phyloP scores from a whole-genome alignment of 164 flowering plant genomes.

The Berberis thunbergii region DNA sequence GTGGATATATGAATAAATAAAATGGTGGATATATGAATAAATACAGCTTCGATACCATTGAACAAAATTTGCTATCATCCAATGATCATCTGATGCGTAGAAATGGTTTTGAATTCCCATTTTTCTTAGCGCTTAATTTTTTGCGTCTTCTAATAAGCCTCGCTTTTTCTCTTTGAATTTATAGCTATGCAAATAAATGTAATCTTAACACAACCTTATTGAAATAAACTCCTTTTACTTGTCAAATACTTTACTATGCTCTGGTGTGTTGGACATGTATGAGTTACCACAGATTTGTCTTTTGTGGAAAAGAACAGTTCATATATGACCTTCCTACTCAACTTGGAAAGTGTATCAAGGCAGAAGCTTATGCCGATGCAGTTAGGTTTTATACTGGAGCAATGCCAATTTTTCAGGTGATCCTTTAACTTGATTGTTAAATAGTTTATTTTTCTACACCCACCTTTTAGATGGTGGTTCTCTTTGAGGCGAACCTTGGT shows the following conservation, averaged over 20 bases:
- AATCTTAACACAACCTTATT: no score
- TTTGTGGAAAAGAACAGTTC: constrained; percentile 71
- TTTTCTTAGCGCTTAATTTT: no score
- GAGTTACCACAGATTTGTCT: constrained; percentile 30
- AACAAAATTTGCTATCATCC: no score
- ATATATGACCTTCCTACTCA: constrained; percentile 92
- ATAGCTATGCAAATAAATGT: no score
- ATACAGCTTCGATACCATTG: no score
- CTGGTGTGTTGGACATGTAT: constrained; percentile 17
- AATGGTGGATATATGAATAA: no score
- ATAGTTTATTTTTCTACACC: background rate
- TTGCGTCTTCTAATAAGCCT: no score
- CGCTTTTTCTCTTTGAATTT: no score
- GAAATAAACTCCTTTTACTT: background rate
- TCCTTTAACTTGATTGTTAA: constrained; percentile 4
- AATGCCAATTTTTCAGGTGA: constrained; percentile 91
- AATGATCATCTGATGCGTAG: no score
- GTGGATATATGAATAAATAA: no score
- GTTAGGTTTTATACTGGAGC: constrained; percentile 89
- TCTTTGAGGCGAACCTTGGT: background rate
- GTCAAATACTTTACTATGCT: background rate
- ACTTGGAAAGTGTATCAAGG: constrained; percentile 83
- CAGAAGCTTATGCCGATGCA: constrained; percentile 96
- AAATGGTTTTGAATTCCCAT: no score
- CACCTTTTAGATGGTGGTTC: background rate